Percentiles rank a stretch among this genome's conserved stretches.
These are phyloP conservation scores for Casaregolazyma lundiana DNA, from an alignment of 1,139 yeast genomes.

Conservation along the genomic window DNA sequence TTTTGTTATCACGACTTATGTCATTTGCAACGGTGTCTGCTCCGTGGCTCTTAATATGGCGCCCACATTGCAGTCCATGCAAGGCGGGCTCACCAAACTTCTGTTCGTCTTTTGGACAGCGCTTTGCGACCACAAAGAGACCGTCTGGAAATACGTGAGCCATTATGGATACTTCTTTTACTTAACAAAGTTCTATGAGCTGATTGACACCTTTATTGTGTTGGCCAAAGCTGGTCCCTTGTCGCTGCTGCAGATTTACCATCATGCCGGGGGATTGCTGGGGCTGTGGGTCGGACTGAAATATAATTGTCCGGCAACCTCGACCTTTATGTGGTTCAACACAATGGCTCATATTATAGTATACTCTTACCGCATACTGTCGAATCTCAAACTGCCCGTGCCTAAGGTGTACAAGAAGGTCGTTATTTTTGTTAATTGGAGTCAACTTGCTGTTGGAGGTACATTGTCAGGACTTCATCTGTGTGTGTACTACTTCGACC, in stretches of 20 bases:
- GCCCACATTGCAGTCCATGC: conserved; percentile 15
- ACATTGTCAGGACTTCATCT: conserved; percentile 60
- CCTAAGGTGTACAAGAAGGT: conserved; percentile 56
- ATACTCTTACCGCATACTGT: conserved; percentile 67
- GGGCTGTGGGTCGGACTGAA: conserved; percentile 81
- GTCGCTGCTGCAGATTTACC: conserved; percentile 66
- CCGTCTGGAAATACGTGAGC: conserved; percentile 52
- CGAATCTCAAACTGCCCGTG: conserved; percentile 56
- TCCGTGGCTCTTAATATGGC: conserved; percentile 19
- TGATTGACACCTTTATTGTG: conserved; percentile 63
- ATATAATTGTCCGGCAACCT: conserved; percentile 68
- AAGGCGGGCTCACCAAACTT: conserved; percentile 14
- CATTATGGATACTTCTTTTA: conserved; percentile 66
- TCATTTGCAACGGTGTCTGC: conserved; percentile 39
- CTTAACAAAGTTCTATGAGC: conserved; percentile 69
- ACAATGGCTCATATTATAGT: conserved; percentile 71
- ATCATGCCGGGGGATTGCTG: conserved; percentile 79
- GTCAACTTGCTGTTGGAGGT: conserved; percentile 69
- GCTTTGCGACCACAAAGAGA: conserved; percentile 58
- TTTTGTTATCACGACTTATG: conserved; percentile 57
- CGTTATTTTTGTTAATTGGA: conserved; percentile 64
- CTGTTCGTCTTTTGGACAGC: conserved; percentile 48
- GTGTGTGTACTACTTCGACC: conserved; percentile 57
- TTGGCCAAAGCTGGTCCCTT: conserved; percentile 67
- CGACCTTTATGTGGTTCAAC: conserved; percentile 79